Conservation (phyloP, 1,284 basidiomycete species). For the Microbotryum scabiosae region DNA sequence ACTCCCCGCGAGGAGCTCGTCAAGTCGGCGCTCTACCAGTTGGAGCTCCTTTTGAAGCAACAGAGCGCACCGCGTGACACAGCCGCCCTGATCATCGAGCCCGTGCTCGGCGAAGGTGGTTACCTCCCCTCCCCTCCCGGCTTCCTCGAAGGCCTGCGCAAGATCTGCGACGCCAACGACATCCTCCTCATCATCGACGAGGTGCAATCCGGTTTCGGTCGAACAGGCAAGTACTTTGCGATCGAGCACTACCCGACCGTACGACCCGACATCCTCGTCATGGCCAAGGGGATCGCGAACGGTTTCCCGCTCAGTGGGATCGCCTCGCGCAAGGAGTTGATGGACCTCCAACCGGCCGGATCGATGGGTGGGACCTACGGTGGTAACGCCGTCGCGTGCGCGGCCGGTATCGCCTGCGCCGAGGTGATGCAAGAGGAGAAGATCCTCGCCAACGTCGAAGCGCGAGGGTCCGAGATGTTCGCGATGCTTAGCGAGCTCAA, state of each 20-base stretch:
- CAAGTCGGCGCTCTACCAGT: conserved; percentile 53
- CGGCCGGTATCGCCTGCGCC: conserved; percentile 71
- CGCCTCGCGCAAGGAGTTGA: conserved; percentile 70
- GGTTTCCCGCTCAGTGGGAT: conserved; percentile 88
- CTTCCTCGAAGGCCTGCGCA: conserved; percentile 69
- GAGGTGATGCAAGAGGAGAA: conserved; percentile 68
- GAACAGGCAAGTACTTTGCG: conserved; percentile 75
- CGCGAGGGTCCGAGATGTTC: conserved; percentile 63
- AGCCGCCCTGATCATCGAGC: conserved; percentile 84
- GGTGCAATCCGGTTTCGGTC: conserved; percentile 73
- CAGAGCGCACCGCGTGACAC: conserved; percentile 78
- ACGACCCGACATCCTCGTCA: conserved; percentile 74
- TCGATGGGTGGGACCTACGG: conserved; percentile 68
- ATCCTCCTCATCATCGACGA: conserved; percentile 49
- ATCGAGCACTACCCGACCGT: conserved; percentile 60
- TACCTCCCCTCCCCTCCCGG: conserved; percentile 80
- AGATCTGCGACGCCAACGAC: conserved; percentile 75
- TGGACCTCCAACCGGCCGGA: conserved; percentile 68
- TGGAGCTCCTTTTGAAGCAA: conserved; percentile 73
- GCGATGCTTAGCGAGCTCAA: conserved; percentile 51
- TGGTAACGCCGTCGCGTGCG: conserved; percentile 80
- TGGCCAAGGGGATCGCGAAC: conserved; percentile 91
- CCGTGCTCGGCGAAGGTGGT: conserved; percentile 61
- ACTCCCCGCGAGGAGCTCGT: conserved; percentile 62
- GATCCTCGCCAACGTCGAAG: conserved; percentile 66